Evolutionary conservation across 495 filamentous ascomycete species (phyloP).

Genomic region (Glarea lozoyensis): DNA sequence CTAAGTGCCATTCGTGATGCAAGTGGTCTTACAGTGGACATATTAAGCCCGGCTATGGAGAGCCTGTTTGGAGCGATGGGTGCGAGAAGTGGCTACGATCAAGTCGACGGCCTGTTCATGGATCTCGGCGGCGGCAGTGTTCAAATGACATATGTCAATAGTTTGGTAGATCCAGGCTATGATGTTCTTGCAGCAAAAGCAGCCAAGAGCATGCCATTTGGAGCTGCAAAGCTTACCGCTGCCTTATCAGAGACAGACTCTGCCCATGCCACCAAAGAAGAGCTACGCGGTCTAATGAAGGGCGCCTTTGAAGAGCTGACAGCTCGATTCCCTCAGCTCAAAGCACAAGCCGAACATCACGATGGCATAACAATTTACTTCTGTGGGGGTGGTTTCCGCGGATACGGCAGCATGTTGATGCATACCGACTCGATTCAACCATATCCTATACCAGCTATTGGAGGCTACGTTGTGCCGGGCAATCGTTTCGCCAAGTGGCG

Average conservation of each 20-base stretch:
- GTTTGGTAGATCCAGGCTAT: constrained; percentile 28
- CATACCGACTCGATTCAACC: constrained; percentile 53
- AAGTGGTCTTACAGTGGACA: constrained; percentile 57
- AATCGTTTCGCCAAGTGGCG: constrained; percentile 53
- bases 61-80: constrained; percentile 78
- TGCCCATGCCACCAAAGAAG: constrained; percentile 36
- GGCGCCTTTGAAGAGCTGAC: constrained; percentile 43
- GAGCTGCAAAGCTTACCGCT: constrained; percentile 70
- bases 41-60: constrained; percentile 73
- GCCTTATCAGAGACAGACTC: constrained; percentile 38
- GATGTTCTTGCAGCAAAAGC: constrained; percentile 37
- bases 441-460: constrained; percentile 81
- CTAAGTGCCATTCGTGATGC: constrained; percentile 47
- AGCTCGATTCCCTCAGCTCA: constrained; percentile 38
- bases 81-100: constrained; percentile 63
- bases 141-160: constrained; percentile 78
- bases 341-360: constrained; percentile 27
- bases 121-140: constrained; percentile 88
- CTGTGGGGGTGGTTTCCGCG: constrained; percentile 84
- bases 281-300: constrained; percentile 50
- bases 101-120: constrained; percentile 66
- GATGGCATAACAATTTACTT: constrained; percentile 69
- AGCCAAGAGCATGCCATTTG: constrained; percentile 61
- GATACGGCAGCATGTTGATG: constrained; percentile 83
- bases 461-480: constrained; percentile 61